Evolutionary conservation across 2,329 filamentous ascomycete species (phyloP).

Genomic region (Neofusicoccum ribis): DNA sequence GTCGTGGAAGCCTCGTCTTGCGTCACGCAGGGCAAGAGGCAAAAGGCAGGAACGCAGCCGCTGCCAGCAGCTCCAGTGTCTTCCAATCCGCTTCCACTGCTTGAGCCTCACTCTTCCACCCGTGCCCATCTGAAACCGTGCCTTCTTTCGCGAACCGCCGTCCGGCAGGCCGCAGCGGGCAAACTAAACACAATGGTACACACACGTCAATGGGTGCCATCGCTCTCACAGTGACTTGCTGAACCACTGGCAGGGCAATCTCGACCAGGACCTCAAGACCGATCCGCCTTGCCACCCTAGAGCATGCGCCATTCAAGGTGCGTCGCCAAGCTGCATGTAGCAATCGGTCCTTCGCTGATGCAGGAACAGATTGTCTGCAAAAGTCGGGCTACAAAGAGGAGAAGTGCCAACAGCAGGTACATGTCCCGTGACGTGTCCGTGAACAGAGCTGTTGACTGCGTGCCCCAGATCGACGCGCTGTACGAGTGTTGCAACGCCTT

Average conservation of each 20-base stretch:
- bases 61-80: neutral
- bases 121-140: neutral
- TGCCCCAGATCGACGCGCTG: slow-evolving; percentile 71
- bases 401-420: slow-evolving; percentile 67
- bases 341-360: slow-evolving; percentile 18
- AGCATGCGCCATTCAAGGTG: slow-evolving; percentile 91
- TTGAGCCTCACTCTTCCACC: neutral
- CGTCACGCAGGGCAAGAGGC: slow-evolving; percentile 18
- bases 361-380: slow-evolving; percentile 69
- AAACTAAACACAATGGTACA: neutral
- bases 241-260: slow-evolving; percentile 35
- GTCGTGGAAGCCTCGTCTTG: slow-evolving; percentile 16
- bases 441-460: neutral
- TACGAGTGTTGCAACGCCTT: slow-evolving; percentile 94
- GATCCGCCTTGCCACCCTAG: slow-evolving; percentile 83
- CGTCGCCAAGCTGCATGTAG: slow-evolving; percentile 20
- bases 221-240: slow-evolving; percentile 20
- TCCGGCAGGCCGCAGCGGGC: too few species aligned
- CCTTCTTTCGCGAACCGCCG: neutral
- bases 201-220: neutral
- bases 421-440: neutral
- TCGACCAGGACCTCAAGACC: slow-evolving; percentile 70
- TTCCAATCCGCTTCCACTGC: neutral
- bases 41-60: slow-evolving; percentile 4
- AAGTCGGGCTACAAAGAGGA: slow-evolving; percentile 84